phyloP scores from a whole-genome alignment of 805 yeast genomes.

The Suhomyces kilbournensis region DNA sequence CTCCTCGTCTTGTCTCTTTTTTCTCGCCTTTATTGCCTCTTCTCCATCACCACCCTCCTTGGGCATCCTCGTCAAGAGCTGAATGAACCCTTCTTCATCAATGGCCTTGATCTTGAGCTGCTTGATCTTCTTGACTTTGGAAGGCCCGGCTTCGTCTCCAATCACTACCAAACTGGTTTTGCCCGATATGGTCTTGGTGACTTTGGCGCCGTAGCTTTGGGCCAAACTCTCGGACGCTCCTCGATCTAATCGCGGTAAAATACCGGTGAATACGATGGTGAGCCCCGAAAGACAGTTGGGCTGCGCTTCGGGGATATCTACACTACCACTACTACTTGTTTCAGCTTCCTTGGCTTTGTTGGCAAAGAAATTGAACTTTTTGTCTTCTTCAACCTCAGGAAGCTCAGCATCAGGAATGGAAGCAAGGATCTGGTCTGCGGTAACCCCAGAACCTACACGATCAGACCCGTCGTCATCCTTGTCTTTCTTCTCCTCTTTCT shows the following conservation, averaged over 20 bases:
- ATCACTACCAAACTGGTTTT: constrained; percentile 86
- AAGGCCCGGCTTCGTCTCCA: constrained; percentile 96
- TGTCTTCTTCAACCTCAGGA: constrained; percentile 53
- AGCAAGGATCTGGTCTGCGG: constrained; percentile 48
- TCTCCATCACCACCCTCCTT: constrained; percentile 87
- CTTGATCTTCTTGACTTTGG: constrained; percentile 81
- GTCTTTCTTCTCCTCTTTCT: neutral
- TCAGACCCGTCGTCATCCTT: no score
- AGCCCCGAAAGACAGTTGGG: constrained; percentile 86
- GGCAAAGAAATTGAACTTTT: constrained; percentile 54
- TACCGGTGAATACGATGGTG: constrained; percentile 92
- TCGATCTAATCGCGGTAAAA: constrained; percentile 74
- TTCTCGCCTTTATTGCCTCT: constrained; percentile 68
- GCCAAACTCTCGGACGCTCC: constrained; percentile 74
- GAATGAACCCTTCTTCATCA: constrained; percentile 80
- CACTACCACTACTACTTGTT: constrained; percentile 10
- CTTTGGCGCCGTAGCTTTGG: constrained; percentile 85
- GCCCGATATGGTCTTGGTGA: constrained; percentile 79
- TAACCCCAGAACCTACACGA: neutral
- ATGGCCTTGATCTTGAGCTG: constrained; percentile 74
- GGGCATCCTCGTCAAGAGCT: constrained; percentile 76
- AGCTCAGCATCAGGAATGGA: constrained; percentile 74
- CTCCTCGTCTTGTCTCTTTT: constrained; percentile 69
- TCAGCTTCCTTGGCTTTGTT: constrained; percentile 15
- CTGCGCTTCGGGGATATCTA: constrained; percentile 73